Conservation (phyloP, 1,284 basidiomycete genomes). For the Ceratobasidium theobromae region DNA sequence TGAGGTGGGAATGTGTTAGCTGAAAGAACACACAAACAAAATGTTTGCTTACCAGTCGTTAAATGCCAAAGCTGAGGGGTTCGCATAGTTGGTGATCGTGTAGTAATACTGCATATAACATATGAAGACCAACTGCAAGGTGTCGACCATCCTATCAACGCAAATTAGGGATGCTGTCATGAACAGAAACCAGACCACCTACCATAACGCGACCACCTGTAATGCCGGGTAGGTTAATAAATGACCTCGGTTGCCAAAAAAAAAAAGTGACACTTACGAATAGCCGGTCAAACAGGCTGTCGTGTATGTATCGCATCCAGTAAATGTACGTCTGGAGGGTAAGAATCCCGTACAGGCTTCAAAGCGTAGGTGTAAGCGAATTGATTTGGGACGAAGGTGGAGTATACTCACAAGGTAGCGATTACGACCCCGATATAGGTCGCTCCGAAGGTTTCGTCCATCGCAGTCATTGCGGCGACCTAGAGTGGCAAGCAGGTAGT, state of each 20-base stretch:
- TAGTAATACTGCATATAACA: constrained; percentile 36
- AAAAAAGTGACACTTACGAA: constrained; percentile 11
- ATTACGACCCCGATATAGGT: constrained; percentile 23
- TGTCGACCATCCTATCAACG: constrained; percentile 1
- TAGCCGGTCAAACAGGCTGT: not conserved
- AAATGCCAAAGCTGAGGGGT: constrained; percentile 38
- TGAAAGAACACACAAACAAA: not conserved
- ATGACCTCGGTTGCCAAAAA: not conserved
- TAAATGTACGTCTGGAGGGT: constrained; percentile 27
- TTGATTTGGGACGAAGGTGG: not conserved
- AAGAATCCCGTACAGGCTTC: constrained; percentile 18
- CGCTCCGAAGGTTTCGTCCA: constrained; percentile 16
- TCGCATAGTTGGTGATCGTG: constrained; percentile 41
- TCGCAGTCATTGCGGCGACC: not conserved
- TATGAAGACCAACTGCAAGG: constrained; percentile 5
- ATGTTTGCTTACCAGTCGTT: constrained; percentile 39
- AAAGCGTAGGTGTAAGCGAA: not conserved
- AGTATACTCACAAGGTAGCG: constrained; percentile 13
- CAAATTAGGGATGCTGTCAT: not conserved
- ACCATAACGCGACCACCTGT: constrained; percentile 18
- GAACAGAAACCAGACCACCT: not conserved
- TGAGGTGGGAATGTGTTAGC: constrained; percentile 16
- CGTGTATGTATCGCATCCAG: constrained; percentile 15
- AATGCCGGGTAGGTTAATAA: not conserved
- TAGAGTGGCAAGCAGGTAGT: not conserved